A percentile compares a stretch with the other conserved stretches of the same genome.
phyloP scores from a whole-genome alignment of 352 stramenopile species.

The Phytophthora foliorum region DNA sequence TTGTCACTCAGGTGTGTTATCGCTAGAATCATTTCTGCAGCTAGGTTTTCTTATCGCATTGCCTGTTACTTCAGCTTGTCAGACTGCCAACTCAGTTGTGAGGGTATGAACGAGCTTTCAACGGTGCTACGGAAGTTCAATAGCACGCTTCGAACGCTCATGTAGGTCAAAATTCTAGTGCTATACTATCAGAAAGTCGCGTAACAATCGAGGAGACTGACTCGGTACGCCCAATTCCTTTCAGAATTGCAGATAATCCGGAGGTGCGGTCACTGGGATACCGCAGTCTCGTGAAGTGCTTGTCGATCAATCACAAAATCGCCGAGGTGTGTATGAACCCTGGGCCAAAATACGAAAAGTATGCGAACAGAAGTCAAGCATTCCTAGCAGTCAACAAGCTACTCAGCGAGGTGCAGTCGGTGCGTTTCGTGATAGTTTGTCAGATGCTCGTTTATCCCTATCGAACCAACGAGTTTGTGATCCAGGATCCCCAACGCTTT shows the following conservation, averaged over 20 bases:
- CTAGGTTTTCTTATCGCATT: not conserved
- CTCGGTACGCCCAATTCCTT: too few relatives aligned
- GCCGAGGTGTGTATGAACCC: constrained; percentile 41
- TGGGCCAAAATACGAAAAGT: constrained; percentile 41
- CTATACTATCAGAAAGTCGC: not conserved
- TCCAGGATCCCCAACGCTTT: constrained; percentile 30
- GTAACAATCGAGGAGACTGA: too few relatives aligned
- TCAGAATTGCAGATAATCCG: constrained; percentile 52
- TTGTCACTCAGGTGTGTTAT: constrained; percentile 51
- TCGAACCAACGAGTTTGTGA: not conserved
- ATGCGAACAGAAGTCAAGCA: constrained; percentile 33
- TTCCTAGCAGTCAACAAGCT: constrained; percentile 59
- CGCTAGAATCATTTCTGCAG: not conserved
- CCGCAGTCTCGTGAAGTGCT: constrained; percentile 51
- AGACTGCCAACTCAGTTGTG: constrained; percentile 54
- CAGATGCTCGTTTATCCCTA: not conserved
- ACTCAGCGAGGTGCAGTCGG: constrained; percentile 37
- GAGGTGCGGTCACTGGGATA: constrained; percentile 56
- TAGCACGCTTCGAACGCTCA: constrained; percentile 49
- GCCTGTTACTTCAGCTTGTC: constrained; percentile 39
- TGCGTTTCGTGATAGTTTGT: constrained; percentile 9
- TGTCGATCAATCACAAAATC: constrained; percentile 55
- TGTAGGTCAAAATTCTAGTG: constrained; percentile 30
- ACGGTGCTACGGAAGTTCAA: constrained; percentile 58
- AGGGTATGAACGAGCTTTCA: constrained; percentile 45